These are phyloP conservation scores for Brettanomyces naardenensis DNA, from an alignment of 805 yeast species.

Conservation along the genomic window DNA sequence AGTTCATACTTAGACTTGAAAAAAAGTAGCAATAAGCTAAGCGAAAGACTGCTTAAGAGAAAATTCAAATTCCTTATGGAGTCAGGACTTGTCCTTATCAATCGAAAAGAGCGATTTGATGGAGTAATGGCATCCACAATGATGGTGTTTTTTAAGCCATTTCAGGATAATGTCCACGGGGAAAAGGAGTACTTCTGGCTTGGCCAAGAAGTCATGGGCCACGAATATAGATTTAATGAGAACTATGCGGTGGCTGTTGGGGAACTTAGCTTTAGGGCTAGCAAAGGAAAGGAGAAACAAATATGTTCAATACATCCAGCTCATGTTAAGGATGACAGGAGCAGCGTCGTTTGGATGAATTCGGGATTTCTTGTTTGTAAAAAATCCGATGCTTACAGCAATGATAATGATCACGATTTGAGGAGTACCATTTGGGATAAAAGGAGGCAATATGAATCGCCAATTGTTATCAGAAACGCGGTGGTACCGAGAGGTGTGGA, in stretches of 20 bases:
- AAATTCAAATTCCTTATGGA: constrained; percentile 39
- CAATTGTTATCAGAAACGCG: constrained; percentile 36
- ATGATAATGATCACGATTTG: constrained; percentile 19
- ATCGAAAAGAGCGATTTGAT: constrained; percentile 41
- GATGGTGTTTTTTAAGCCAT: constrained; percentile 34
- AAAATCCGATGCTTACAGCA: constrained; percentile 27
- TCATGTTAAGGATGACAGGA: constrained; percentile 45
- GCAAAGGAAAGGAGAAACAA: no score
- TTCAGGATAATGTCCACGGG: constrained; percentile 56
- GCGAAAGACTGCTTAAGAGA: constrained; percentile 35
- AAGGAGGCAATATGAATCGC: constrained; percentile 29
- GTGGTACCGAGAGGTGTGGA: constrained; percentile 43
- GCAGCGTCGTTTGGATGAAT: constrained; percentile 55
- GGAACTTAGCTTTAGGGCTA: constrained; percentile 26
- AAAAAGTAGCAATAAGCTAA: constrained; percentile 22
- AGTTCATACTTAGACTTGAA: no score
- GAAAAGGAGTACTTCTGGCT: constrained; percentile 77
- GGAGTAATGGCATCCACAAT: constrained; percentile 34
- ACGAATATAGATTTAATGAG: constrained; percentile 41
- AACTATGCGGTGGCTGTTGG: constrained; percentile 56
- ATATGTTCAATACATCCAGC: constrained; percentile 59
- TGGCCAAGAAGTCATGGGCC: constrained; percentile 52
- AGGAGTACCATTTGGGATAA: constrained; percentile 14
- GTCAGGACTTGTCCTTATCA: constrained; percentile 39
- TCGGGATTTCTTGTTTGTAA: constrained; percentile 63